These are phyloP conservation scores for Phytophthora palmivora DNA, from an alignment of 352 stramenopile genomes.

Conservation along the genomic window DNA sequence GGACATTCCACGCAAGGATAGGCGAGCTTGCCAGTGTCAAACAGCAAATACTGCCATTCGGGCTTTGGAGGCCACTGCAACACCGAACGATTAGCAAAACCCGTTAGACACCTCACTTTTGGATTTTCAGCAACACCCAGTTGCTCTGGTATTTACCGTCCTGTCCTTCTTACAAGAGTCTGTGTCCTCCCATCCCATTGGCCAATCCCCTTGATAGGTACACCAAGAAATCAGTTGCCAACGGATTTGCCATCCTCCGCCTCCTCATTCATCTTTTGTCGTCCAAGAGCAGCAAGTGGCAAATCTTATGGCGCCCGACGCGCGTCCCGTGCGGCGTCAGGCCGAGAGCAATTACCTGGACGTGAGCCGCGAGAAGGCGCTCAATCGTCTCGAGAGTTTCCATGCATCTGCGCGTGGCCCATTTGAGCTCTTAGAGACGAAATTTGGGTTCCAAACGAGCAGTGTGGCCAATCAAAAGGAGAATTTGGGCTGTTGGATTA, in stretches of 20 bases:
- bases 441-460: conserved; percentile 84
- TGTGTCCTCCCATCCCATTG: conserved; percentile 13
- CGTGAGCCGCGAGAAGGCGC: conserved; percentile 59
- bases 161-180: conserved; percentile 13
- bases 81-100: conserved; percentile 21
- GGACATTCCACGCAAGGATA: conserved; percentile 15
- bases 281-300: background rate
- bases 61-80: background rate
- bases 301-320: conserved; percentile 26
- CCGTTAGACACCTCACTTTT: conserved; percentile 24
- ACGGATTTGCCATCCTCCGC: conserved; percentile 22
- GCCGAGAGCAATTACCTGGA: conserved; percentile 86
- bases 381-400: conserved; percentile 75
- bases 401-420: conserved; percentile 45
- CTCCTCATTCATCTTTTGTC: conserved; percentile 9
- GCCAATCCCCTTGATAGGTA: conserved; percentile 17
- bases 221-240: conserved; percentile 29
- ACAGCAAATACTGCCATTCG: conserved; percentile 5
- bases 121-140: conserved; percentile 14
- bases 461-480: conserved; percentile 88
- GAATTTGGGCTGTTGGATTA: conserved; percentile 85
- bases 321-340: conserved; percentile 49
- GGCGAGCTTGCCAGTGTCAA: conserved; percentile 7
- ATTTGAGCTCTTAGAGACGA: conserved; percentile 80
- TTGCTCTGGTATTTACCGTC: too few species aligned